Conservation (phyloP, 140 eudicot genomes). For the Erigeron philadelphicus region DNA sequence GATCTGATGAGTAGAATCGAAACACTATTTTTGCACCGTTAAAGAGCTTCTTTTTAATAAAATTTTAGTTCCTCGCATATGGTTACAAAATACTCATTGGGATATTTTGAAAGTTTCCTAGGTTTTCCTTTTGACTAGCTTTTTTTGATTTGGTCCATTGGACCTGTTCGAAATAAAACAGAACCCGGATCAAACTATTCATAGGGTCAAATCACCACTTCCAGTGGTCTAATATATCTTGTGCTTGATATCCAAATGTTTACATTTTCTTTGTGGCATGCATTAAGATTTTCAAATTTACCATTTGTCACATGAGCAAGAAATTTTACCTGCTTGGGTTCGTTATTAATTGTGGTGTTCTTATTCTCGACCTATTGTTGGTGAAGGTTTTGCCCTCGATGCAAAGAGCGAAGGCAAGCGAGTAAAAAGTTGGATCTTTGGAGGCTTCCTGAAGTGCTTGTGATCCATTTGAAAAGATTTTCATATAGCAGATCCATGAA, state of each 20-base stretch:
- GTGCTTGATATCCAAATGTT: not conserved
- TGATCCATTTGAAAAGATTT: constrained; percentile 86
- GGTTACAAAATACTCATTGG: not conserved
- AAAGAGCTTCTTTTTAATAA: not conserved
- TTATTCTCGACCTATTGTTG: constrained; percentile 6
- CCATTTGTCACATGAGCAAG: not conserved
- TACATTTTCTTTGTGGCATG: not conserved
- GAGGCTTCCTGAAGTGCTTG: constrained; percentile 98
- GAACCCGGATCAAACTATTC: not conserved
- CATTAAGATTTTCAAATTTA: not conserved
- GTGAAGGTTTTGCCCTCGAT: constrained; percentile 86
- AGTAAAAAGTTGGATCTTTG: constrained; percentile 95
- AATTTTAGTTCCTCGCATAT: not conserved
- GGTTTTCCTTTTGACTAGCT: not conserved
- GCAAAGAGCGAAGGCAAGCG: constrained; percentile 96
- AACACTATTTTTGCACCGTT: not conserved
- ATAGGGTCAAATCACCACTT: not conserved
- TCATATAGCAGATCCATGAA: constrained; percentile 90
- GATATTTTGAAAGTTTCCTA: not conserved
- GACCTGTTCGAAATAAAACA: not conserved
- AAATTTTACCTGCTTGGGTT: not conserved
- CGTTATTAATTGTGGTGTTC: not conserved
- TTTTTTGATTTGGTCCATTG: not conserved
- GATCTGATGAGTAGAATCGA: not conserved
- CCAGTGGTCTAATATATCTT: not conserved